These are phyloP conservation scores for Aspergillaceae sp. DNA, from an alignment of 2,329 filamentous ascomycete genomes.

Conservation along the genomic window DNA sequence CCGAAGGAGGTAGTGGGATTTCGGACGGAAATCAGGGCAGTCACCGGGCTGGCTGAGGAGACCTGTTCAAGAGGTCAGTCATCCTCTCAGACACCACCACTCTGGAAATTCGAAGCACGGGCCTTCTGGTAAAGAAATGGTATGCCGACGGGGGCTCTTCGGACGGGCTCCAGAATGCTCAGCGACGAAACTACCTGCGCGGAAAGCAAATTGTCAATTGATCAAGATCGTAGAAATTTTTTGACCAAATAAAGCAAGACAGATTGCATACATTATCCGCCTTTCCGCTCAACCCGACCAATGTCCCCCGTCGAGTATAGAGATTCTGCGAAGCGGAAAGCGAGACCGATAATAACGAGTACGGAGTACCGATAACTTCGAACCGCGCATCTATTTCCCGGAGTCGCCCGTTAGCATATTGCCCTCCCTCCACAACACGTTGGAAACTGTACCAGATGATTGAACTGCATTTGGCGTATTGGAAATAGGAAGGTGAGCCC, in stretches of 20 bases:
- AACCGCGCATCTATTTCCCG: conserved; percentile 70
- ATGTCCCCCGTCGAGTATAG: conserved; percentile 82
- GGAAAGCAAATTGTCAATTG: conserved; percentile 3
- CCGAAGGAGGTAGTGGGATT: conserved; percentile 79
- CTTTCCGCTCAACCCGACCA: conserved; percentile 84
- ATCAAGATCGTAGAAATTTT: not conserved
- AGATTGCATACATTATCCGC: conserved; percentile 64
- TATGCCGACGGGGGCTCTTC: conserved; percentile 70
- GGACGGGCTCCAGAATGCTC: conserved; percentile 74
- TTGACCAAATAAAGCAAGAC: not conserved
- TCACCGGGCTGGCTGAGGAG: conserved; percentile 78
- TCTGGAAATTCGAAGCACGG: not conserved
- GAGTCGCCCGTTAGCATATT: conserved; percentile 8
- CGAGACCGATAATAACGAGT: conserved; percentile 86
- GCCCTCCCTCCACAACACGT: not conserved
- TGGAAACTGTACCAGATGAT: conserved; percentile 30
- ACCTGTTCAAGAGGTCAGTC: conserved; percentile 43
- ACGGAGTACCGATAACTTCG: conserved; percentile 83
- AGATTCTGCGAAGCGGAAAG: conserved; percentile 89
- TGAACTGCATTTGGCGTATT: conserved; percentile 32
- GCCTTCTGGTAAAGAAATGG: conserved; percentile 86
- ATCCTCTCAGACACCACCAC: not conserved
- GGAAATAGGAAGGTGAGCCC: conserved; percentile 29
- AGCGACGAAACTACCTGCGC: conserved; percentile 75
- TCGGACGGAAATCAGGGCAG: conserved; percentile 79